phyloP scores from a whole-genome alignment of 1,284 basidiomycete genomes.

The Microbotryomycetes sp. region DNA sequence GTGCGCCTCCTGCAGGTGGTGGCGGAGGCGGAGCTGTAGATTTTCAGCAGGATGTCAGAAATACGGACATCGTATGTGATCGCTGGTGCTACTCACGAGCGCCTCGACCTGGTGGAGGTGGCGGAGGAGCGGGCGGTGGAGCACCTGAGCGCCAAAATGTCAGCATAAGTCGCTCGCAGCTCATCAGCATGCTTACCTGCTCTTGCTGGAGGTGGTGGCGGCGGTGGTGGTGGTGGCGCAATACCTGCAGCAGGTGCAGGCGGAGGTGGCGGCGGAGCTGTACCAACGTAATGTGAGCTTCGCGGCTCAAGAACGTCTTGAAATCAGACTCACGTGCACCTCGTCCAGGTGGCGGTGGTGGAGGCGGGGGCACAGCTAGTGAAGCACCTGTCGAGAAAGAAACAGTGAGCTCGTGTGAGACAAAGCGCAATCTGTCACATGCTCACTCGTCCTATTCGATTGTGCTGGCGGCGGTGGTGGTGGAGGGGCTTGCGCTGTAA shows the following conservation, averaged over 20 bases:
- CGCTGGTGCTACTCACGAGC: neutral
- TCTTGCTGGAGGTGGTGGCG: slow-evolving; percentile 1
- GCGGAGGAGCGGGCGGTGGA: slow-evolving; percentile 18
- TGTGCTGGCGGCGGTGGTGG: no score
- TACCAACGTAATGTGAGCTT: neutral
- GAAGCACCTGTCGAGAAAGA: no score
- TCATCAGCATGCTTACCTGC: neutral
- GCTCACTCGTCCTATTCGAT: no score
- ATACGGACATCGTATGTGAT: no score
- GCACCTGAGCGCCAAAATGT: neutral
- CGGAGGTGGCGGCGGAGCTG: neutral
- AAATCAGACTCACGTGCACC: neutral
- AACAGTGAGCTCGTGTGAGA: no score
- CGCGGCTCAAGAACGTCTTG: no score
- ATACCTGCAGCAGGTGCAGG: neutral
- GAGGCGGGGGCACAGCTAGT: slow-evolving; percentile 2
- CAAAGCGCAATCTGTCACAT: no score
- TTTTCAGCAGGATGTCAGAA: no score
- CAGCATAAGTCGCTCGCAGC: neutral
- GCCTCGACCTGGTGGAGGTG: slow-evolving; percentile 1
- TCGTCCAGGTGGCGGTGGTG: neutral
- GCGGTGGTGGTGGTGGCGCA: slow-evolving; percentile 6
- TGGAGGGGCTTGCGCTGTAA: no score
- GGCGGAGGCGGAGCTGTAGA: slow-evolving; percentile 4
- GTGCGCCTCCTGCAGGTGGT: slow-evolving; percentile 1